Percentiles rank a stretch among this genome's conserved stretches.
These are phyloP conservation scores for Colletotrichum spinosum DNA, from an alignment of 2,329 filamentous ascomycete genomes.

Conservation along the genomic window DNA sequence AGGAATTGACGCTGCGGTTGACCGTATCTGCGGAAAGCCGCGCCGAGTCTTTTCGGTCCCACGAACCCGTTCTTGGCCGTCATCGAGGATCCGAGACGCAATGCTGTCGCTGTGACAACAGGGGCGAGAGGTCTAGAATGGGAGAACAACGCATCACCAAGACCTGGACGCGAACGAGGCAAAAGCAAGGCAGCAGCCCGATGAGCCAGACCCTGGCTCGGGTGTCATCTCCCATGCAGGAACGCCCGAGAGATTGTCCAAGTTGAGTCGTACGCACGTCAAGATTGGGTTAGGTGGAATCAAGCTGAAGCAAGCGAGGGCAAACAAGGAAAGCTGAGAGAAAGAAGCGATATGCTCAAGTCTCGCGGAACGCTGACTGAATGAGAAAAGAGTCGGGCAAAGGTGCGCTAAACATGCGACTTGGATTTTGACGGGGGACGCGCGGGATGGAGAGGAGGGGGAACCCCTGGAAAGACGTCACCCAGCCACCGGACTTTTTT, in stretches of 20 bases:
- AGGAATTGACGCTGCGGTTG: slow-evolving; percentile 1
- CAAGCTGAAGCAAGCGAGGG: slow-evolving; percentile 20
- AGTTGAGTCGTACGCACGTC: slow-evolving; percentile 23
- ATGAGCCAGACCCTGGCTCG: slow-evolving; percentile 18
- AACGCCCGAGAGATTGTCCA: slow-evolving; percentile 25
- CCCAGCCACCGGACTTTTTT: slow-evolving; percentile 38
- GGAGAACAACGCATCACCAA: slow-evolving; percentile 35
- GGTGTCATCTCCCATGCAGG: slow-evolving; percentile 36
- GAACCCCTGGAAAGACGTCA: slow-evolving; percentile 38
- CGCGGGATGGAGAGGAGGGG: neutral
- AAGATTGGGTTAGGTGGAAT: slow-evolving; percentile 28
- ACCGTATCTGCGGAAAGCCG: slow-evolving; percentile 14
- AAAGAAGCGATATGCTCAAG: neutral
- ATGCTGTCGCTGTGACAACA: slow-evolving; percentile 36
- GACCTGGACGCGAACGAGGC: slow-evolving; percentile 22
- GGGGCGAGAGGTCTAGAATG: slow-evolving; percentile 15
- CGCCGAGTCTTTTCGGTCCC: slow-evolving; percentile 17
- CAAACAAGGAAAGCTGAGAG: slow-evolving; percentile 4
- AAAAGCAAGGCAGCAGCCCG: slow-evolving; percentile 27
- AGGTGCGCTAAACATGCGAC: slow-evolving; percentile 8
- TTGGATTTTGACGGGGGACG: slow-evolving; percentile 15
- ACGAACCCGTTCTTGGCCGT: slow-evolving; percentile 18
- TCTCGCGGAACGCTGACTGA: neutral
- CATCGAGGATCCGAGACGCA: slow-evolving; percentile 11
- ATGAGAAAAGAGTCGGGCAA: neutral